A percentile compares a stretch with the other conserved stretches of the same genome.
These are phyloP conservation scores for Aspergillus carbonarius DNA, from an alignment of 2,329 filamentous ascomycete species.

Conservation along the genomic window DNA sequence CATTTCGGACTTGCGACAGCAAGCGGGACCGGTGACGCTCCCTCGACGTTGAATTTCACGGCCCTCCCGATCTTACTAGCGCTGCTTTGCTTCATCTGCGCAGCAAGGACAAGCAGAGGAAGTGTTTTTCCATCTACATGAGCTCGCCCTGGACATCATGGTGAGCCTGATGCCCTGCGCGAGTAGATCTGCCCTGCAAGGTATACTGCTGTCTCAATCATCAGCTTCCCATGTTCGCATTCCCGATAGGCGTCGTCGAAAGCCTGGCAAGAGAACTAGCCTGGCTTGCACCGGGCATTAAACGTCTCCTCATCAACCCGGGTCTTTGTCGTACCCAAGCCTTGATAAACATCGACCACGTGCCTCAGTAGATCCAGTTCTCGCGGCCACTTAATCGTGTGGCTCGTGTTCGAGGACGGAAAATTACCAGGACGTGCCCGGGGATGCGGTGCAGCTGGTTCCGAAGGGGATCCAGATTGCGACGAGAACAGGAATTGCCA, in stretches of 20 bases:
- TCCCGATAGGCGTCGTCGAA: neutral
- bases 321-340: neutral
- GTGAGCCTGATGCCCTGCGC: neutral
- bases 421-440: neutral
- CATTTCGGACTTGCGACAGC: neutral
- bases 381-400: neutral
- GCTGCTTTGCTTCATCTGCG: neutral
- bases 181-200: neutral
- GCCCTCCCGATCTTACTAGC: neutral
- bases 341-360: constrained; percentile 1
- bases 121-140: constrained; percentile 3
- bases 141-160: neutral
- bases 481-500: neutral
- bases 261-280: constrained; percentile 1
- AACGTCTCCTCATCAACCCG: neutral
- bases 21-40: neutral
- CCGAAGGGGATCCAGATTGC: neutral
- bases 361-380: neutral
- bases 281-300: constrained; percentile 4
- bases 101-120: neutral
- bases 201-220: neutral
- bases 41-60: neutral
- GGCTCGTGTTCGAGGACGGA: neutral
- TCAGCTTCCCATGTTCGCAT: neutral
- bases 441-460: neutral